Base-by-base conservation (phyloP, 257 asterid species). In the Rubia yunnanensis region DNA sequence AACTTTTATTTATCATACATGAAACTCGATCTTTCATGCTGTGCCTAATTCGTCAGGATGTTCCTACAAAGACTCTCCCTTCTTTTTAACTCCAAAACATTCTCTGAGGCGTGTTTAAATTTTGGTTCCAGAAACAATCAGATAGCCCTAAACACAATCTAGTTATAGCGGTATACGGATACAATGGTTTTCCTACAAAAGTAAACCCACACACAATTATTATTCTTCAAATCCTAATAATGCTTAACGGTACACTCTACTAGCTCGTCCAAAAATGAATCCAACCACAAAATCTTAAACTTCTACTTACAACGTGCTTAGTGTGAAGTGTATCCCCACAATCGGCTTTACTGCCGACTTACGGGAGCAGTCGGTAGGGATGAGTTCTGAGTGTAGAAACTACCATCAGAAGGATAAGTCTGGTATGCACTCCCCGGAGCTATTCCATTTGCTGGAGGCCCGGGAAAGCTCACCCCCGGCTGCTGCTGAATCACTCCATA, bases 341-440 rank as follows among this genome's bases (percentile, higher is more conserved):
- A 18, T 49, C 5, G 56, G 41, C 23, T 58, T 23, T 85, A 84
- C 77, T 76, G 89, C 23, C 81, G 86, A 67, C 76, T 74, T 77
- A 76, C 72, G 0, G 92, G 96, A 58, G 92, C 85, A 91, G 79
- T 81, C 7, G 94, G 85, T 78, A 88, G 48, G 41, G 94, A 76
- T 7, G 96, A 69, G 1, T 84, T 69, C 74, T 80, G 95, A 56
- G 77, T 72, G 30, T 82, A 84, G 67, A 83, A 84, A 38, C 88
- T 81, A 39, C 88, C 80, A 22, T 91, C 94, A 5, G 81, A 70
- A 10, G 89, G 77, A 74, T 79, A 85, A 18, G 69, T 69, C 70
- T 79, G 94, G 72, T 79, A 87, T 44, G 70, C 73, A 55, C 73
- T 80, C 3, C 77, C 46, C 0, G 84, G 68, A 32, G 84, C 77